Conservation (phyloP, 352 stramenopile genomes). For the Pythium oligandrum region DNA sequence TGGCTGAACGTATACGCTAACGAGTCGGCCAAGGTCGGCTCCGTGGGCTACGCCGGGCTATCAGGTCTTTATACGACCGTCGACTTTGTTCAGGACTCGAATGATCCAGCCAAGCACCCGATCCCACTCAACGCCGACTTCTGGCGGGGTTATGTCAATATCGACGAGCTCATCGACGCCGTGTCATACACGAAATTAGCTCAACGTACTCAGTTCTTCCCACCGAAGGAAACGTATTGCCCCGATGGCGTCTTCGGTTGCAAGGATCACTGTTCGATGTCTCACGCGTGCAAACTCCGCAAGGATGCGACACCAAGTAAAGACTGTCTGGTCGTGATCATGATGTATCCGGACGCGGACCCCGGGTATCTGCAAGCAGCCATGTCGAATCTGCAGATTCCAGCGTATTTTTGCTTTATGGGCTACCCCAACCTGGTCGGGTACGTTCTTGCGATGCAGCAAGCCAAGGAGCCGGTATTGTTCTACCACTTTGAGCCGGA, state of each 20-base stretch:
- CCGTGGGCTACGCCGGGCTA: slow-evolving; percentile 29
- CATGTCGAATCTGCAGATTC: slow-evolving; percentile 37
- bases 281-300: slow-evolving; percentile 28
- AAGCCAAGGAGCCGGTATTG: slow-evolving; percentile 21
- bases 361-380: slow-evolving; percentile 36
- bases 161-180: neutral
- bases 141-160: neutral
- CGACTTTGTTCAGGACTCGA: neutral
- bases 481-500: slow-evolving; percentile 57
- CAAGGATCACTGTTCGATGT: slow-evolving; percentile 36
- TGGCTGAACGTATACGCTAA: slow-evolving; percentile 14
- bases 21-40: slow-evolving; percentile 28
- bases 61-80: slow-evolving; percentile 15
- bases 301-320: slow-evolving; percentile 14
- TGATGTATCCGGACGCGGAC: slow-evolving; percentile 34
- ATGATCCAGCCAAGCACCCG: neutral
- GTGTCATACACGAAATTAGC: neutral
- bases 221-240: neutral
- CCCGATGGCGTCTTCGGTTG: slow-evolving; percentile 24
- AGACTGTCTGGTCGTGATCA: slow-evolving; percentile 39
- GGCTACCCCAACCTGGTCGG: slow-evolving; percentile 17
- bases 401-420: slow-evolving; percentile 49
- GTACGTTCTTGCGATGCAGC: slow-evolving; percentile 26
- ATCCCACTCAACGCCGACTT: neutral
- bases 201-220: neutral